Conservation (phyloP, 257 asterid genomes). For the Petrea volubilis region DNA sequence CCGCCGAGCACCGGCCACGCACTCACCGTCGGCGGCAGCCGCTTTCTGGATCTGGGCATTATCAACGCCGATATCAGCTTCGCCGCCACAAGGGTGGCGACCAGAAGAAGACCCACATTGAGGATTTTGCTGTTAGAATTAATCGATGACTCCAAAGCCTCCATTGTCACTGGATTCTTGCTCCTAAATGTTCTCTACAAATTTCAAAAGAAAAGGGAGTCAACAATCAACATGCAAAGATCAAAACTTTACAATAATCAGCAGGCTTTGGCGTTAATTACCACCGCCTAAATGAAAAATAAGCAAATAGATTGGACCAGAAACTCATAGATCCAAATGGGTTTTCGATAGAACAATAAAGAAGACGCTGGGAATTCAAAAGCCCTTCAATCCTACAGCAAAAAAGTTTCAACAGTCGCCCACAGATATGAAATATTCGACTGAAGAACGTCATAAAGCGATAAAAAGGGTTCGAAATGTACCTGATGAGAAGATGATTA, state of each 20-base stretch:
- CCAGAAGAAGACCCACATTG: conserved; percentile 69
- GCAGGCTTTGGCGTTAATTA: background rate
- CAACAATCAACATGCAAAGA: background rate
- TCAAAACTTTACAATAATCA: background rate
- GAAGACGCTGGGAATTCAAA: background rate
- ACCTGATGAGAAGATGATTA: background rate
- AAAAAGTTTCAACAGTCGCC: background rate
- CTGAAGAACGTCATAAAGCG: background rate
- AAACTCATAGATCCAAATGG: conserved; percentile 20
- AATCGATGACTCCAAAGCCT: conserved; percentile 36
- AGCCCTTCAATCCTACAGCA: too few species aligned
- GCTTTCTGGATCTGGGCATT: conserved; percentile 71
- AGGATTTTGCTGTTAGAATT: conserved; percentile 38
- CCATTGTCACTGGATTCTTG: conserved; percentile 41
- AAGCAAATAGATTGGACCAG: background rate
- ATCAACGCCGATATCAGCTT: conserved; percentile 58
- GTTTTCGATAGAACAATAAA: background rate
- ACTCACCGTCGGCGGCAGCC: conserved; percentile 69
- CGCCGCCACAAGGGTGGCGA: conserved; percentile 71
- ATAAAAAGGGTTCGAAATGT: background rate
- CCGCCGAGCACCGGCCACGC: conserved; percentile 85
- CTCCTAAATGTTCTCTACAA: conserved; percentile 14
- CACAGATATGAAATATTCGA: background rate
- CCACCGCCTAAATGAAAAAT: background rate
- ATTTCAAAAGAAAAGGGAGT: too few species aligned